Evolutionary conservation across 495 filamentous ascomycete genomes (phyloP).

Genomic region (Aspergillus ellipticus): DNA sequence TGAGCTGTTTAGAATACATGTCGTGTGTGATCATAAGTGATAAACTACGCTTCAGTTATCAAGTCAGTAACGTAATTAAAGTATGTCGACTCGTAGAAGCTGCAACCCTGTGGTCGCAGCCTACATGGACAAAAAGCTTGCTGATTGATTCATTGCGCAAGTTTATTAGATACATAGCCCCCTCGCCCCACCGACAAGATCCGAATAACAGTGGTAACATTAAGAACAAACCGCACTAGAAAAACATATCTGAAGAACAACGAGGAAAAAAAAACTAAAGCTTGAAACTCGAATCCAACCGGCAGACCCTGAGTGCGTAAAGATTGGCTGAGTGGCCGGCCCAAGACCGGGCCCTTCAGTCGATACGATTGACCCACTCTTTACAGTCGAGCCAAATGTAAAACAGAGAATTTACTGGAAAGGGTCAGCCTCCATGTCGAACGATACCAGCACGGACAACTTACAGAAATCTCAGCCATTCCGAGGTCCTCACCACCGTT

Average conservation of each 20-base stretch:
- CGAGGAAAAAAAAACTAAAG: slow-evolving; percentile 1
- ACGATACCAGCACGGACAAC: background rate
- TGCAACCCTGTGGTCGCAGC: background rate
- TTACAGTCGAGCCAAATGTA: slow-evolving; percentile 7
- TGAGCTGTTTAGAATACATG: background rate
- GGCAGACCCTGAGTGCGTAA: slow-evolving; percentile 4
- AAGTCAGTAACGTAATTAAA: too few relatives aligned
- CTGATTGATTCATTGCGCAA: background rate
- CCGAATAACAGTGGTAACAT: slow-evolving; percentile 4
- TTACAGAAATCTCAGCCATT: slow-evolving; percentile 54
- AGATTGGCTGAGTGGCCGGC: background rate
- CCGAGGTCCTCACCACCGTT: slow-evolving; percentile 42
- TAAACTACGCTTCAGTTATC: too few relatives aligned
- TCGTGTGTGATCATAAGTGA: too few relatives aligned
- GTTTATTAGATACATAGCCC: slow-evolving; percentile 23
- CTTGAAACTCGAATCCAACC: slow-evolving; percentile 4
- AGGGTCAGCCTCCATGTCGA: background rate
- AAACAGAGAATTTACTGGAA: slow-evolving; percentile 22
- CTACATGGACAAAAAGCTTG: background rate
- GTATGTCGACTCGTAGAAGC: too few relatives aligned
- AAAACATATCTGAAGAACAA: slow-evolving; percentile 10
- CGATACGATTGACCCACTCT: slow-evolving; percentile 4
- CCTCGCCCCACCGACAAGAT: slow-evolving; percentile 4
- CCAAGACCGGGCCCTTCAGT: background rate
- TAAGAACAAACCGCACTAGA: background rate